A percentile compares a stretch with the other conserved stretches of the same genome.
These are phyloP conservation scores for Mycena sp. DNA, from an alignment of 1,284 basidiomycete species.

Conservation along the genomic window DNA sequence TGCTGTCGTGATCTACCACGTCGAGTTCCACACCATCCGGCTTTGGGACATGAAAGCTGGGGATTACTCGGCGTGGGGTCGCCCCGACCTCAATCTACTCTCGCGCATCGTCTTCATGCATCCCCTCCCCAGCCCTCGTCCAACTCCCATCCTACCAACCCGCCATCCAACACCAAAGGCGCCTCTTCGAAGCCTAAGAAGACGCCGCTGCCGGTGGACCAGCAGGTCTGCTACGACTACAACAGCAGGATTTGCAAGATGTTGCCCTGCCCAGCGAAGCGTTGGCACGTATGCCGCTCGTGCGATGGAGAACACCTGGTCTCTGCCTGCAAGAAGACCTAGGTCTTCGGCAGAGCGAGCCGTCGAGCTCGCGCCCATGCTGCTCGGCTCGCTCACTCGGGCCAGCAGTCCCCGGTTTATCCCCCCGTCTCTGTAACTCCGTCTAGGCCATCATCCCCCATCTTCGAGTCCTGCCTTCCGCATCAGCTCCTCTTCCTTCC, in stretches of 20 bases:
- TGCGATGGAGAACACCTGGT: conserved; percentile 16
- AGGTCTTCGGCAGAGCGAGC: conserved; percentile 27
- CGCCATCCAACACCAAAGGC: not conserved
- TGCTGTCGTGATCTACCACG: conserved; percentile 23
- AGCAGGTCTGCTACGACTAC: conserved; percentile 24
- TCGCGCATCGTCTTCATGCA: conserved; percentile 10
- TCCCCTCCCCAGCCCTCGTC: not conserved
- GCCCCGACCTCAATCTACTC: conserved; percentile 15
- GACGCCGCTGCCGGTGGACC: conserved; percentile 11
- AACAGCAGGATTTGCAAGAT: conserved; percentile 19
- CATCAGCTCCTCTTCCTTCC: conserved; percentile 27
- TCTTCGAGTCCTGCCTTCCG: conserved; percentile 14
- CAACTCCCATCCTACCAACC: too few species aligned
- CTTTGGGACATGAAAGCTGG: conserved; percentile 23
- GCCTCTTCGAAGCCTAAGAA: not conserved
- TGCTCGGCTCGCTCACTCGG: conserved; percentile 27
- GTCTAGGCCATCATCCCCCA: not conserved
- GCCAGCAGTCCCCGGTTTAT: conserved; percentile 19
- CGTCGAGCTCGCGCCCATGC: conserved; percentile 19
- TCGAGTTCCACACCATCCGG: conserved; percentile 21
- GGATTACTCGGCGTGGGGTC: conserved; percentile 20
- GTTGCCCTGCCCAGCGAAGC: conserved; percentile 19
- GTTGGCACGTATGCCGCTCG: conserved; percentile 17
- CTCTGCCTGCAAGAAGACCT: conserved; percentile 21
- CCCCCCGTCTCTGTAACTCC: not conserved